Evolutionary conservation across 805 yeast species (phyloP).

Genomic region (Saccharomycopsis lassenensis): DNA sequence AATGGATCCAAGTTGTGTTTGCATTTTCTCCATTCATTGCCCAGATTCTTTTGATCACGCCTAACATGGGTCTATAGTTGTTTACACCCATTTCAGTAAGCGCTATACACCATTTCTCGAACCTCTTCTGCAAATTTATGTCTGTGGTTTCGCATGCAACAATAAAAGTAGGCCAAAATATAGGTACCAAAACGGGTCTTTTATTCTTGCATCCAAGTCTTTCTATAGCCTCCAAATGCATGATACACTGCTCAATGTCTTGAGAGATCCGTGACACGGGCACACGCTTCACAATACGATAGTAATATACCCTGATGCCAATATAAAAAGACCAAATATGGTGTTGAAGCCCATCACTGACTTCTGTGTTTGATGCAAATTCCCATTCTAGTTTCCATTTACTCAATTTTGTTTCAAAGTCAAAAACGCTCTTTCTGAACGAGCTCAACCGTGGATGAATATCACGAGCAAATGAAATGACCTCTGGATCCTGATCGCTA

Average conservation of each 20-base stretch:
- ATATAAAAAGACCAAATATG: slow-evolving; percentile 73
- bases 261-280: slow-evolving; percentile 39
- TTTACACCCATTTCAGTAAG: slow-evolving; percentile 23
- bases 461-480: not conserved
- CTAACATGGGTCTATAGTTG: slow-evolving; percentile 3
- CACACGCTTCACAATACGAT: slow-evolving; percentile 21
- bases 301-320: slow-evolving; percentile 60
- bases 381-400: slow-evolving; percentile 71
- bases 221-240: slow-evolving; percentile 50
- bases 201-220: slow-evolving; percentile 38
- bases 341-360: slow-evolving; percentile 64
- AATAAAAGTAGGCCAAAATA: slow-evolving; percentile 83
- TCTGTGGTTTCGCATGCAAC: slow-evolving; percentile 62
- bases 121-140: slow-evolving; percentile 46
- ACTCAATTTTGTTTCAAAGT: slow-evolving; percentile 39
- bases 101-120: slow-evolving; percentile 44
- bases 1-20: slow-evolving; percentile 12
- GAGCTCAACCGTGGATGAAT: not conserved
- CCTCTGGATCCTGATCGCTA: not conserved
- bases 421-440: slow-evolving; percentile 8
- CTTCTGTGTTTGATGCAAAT: slow-evolving; percentile 18
- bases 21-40: slow-evolving; percentile 3
- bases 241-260: slow-evolving; percentile 55
- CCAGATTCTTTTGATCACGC: slow-evolving; percentile 12
- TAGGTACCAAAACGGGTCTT: slow-evolving; percentile 54